These are phyloP conservation scores for Diospyros kaki DNA, from an alignment of 148 eudicot species.

Conservation along the genomic window DNA sequence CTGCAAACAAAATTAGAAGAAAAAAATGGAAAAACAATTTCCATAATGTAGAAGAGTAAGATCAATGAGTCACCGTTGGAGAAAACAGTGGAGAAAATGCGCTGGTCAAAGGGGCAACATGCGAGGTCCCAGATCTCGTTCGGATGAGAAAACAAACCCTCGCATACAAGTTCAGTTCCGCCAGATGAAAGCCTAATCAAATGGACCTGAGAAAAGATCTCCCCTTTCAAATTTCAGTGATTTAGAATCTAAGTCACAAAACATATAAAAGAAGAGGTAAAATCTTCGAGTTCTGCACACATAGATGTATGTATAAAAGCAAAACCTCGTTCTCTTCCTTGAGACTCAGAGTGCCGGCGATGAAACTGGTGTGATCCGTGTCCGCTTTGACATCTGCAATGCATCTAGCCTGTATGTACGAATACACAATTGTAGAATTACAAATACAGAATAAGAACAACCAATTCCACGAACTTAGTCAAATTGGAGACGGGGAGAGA, in stretches of 20 bases:
- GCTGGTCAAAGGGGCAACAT: constrained; percentile 95
- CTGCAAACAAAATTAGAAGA: background rate
- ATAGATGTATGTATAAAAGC: background rate
- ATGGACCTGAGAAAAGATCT: constrained; percentile 54
- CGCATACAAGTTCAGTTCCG: constrained; percentile 87
- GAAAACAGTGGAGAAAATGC: constrained; percentile 88
- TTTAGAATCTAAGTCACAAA: background rate
- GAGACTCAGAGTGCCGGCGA: constrained; percentile 93
- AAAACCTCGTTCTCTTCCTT: constrained; percentile 95
- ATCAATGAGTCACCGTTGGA: constrained; percentile 48
- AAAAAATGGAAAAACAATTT: background rate
- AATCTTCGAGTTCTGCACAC: background rate
- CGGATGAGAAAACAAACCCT: constrained; percentile 93
- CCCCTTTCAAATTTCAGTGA: background rate
- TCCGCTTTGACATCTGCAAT: constrained; percentile 96
- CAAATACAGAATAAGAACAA: no score
- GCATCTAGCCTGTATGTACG: constrained; percentile 64
- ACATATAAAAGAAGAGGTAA: background rate
- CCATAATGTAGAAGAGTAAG: background rate
- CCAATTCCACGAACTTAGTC: no score
- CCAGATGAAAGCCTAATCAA: constrained; percentile 79
- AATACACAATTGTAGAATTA: no score
- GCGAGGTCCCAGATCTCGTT: constrained; percentile 97
- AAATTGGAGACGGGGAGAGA: background rate
- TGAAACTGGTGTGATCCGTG: constrained; percentile 95